Percentiles rank a stretch among this genome's conserved stretches.
Conservation (phyloP, 768 basidiomycete genomes). For the Russula vinacea region DNA sequence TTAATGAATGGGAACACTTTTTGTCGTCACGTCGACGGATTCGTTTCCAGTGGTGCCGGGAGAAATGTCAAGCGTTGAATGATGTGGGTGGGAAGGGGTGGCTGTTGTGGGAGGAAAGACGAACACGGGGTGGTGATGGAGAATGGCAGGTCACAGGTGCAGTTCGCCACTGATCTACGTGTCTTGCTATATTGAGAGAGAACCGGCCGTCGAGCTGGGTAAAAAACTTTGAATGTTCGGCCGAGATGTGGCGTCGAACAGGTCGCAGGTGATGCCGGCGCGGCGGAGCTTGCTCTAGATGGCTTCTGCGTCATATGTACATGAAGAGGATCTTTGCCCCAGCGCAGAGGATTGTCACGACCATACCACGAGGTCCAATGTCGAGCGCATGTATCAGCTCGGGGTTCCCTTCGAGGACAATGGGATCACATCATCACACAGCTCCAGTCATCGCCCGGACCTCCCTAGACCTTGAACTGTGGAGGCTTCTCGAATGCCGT, state of each 20-base stretch:
- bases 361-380: slow-evolving; percentile 6
- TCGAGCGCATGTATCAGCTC: slow-evolving; percentile 12
- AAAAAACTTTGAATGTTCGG: not conserved
- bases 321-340: slow-evolving; percentile 1
- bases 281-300: too few species aligned
- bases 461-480: not conserved
- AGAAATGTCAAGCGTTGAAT: not conserved
- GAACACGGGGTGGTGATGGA: not conserved
- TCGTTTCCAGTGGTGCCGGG: not conserved
- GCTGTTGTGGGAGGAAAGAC: not conserved
- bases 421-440: not conserved
- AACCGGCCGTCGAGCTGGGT: too few species aligned
- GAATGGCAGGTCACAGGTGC: not conserved
- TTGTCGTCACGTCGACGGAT: not conserved
- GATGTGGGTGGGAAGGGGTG: not conserved
- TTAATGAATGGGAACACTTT: not conserved
- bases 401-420: not conserved
- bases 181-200: not conserved
- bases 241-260: not conserved
- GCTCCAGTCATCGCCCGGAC: not conserved
- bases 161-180: not conserved
- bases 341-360: not conserved
- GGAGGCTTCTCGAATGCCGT: slow-evolving; percentile 10
- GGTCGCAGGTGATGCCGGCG: not conserved
- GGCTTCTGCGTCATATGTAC: not conserved